Evolutionary conservation across 257 asterid genomes (phyloP), one percentile per base, ranked within the genome.

Genomic region (Solanum gracilifrons): DNA sequence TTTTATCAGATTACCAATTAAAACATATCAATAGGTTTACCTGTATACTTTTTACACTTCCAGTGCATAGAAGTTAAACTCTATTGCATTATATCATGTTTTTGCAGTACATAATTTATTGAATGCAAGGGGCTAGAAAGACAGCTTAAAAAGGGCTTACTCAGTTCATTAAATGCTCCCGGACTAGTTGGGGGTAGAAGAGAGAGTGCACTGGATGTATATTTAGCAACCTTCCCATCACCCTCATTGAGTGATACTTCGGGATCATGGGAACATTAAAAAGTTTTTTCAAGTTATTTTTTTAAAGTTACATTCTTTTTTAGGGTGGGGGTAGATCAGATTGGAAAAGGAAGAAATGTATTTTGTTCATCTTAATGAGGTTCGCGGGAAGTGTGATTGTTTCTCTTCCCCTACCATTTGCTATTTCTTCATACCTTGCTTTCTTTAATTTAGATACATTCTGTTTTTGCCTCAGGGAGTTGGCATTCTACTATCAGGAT

Each of bases 401-500:
- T 85, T 68, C 36, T 23, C 39, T 25, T 75, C 32, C 27, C 7
- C 51, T 32, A 66, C n/a, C 25, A 36, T 20, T 36, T 51, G 73
- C 75, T 5, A 68, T 68, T 86, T 87, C 55, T 58, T 74, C 43
- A 55, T 32, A 13, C 55, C 12, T 31, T 29, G 73, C 60, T 62
- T 43, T 29, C 39, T 64, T 72, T 33, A 39, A 31, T 68, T 72
- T 86, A 72, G 36, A 32, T 79, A 37, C 77, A 6, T 76, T 60
- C 27, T 76, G 36, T 35, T 33, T 55, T 37, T 60, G 58, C 88
- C 87, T 88, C 96, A 96, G 99, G 99, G 99, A 48, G 87, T 96
- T 83, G 98, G 95, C 71, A 95, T 96, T 89, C 89, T 95, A 89
- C 87, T 96, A 62, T 93, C 98, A 29, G 98, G 97, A 51, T 69